Evolutionary conservation across 345 rosid genomes (phyloP).

Genomic region (Ceriops decandra): DNA sequence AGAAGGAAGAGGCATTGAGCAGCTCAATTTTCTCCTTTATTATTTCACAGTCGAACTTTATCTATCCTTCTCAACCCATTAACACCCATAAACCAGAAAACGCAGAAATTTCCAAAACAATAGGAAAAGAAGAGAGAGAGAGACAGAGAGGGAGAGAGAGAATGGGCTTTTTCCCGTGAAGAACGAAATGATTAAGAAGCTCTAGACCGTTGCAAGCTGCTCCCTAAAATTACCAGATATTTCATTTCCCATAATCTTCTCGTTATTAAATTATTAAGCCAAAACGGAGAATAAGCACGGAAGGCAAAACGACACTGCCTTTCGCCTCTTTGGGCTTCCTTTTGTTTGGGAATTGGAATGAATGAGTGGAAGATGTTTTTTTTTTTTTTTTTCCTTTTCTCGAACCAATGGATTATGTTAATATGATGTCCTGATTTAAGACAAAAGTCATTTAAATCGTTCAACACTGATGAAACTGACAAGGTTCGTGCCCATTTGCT

Average conservation of each 20-base stretch:
- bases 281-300: neutral
- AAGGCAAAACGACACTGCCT: neutral
- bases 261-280: neutral
- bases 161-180: slow-evolving; percentile 22
- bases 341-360: neutral
- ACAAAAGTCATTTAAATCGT: too few relatives aligned
- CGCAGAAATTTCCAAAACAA: neutral
- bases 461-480: too few relatives aligned
- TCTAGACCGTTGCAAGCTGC: slow-evolving; percentile 28
- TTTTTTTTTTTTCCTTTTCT: too few relatives aligned
- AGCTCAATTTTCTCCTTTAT: slow-evolving; percentile 18
- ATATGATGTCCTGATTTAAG: too few relatives aligned
- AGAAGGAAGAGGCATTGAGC: slow-evolving; percentile 48
- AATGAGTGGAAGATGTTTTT: neutral
- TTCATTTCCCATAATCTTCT: neutral
- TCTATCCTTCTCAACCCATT: slow-evolving; percentile 1
- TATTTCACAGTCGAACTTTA: neutral
- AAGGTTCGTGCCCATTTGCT: too few relatives aligned
- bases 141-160: neutral
- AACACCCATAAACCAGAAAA: neutral
- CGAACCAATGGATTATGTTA: too few relatives aligned
- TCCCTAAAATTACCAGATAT: slow-evolving; percentile 17
- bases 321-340: neutral
- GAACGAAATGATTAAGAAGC: slow-evolving; percentile 35
- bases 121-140: neutral